A percentile compares a stretch with the other conserved stretches of the same genome.
Evolutionary conservation across 768 basidiomycete species (phyloP).

Genomic region (Lactarius deliciosus): DNA sequence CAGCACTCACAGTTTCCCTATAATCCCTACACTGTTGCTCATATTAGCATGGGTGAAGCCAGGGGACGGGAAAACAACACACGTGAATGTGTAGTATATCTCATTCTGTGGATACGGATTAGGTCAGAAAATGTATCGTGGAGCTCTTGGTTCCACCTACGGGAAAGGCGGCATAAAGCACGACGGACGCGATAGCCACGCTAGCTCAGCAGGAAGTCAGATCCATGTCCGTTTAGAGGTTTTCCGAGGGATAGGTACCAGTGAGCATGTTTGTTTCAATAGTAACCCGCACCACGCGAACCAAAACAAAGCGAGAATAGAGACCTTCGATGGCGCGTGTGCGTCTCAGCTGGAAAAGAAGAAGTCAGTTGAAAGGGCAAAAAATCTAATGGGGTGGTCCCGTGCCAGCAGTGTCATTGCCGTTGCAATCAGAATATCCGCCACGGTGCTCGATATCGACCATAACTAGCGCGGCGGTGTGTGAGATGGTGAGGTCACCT

Average conservation of each 20-base stretch:
- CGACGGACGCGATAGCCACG: conserved; percentile 12
- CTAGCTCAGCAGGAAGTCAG: conserved; percentile 11
- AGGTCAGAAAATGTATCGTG: background rate
- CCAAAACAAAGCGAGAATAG: conserved; percentile 21
- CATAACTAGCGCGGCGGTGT: conserved; percentile 5
- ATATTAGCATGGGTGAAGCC: conserved; percentile 4
- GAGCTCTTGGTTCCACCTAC: conserved; percentile 2
- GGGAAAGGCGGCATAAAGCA: conserved; percentile 16
- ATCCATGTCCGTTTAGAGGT: background rate
- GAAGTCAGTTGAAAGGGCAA: background rate
- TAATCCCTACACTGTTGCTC: conserved; percentile 25
- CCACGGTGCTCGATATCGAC: conserved; percentile 11
- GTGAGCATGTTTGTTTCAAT: conserved; percentile 33
- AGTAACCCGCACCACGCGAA: conserved; percentile 31
- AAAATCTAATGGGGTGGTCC: background rate
- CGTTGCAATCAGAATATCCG: conserved; percentile 21
- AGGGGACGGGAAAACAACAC: background rate
- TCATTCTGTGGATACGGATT: conserved; percentile 6
- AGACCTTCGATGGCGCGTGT: conserved; percentile 5
- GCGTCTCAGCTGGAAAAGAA: conserved; percentile 1
- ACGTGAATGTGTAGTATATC: conserved; percentile 24
- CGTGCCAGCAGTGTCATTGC: conserved; percentile 18
- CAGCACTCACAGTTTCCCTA: conserved; percentile 28
- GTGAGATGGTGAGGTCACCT: background rate
- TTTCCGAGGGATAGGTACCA: conserved; percentile 14